These are phyloP conservation scores for Hsuehochloa calcarea DNA, from an alignment of 176 grass and related monocot genomes.

Conservation along the genomic window DNA sequence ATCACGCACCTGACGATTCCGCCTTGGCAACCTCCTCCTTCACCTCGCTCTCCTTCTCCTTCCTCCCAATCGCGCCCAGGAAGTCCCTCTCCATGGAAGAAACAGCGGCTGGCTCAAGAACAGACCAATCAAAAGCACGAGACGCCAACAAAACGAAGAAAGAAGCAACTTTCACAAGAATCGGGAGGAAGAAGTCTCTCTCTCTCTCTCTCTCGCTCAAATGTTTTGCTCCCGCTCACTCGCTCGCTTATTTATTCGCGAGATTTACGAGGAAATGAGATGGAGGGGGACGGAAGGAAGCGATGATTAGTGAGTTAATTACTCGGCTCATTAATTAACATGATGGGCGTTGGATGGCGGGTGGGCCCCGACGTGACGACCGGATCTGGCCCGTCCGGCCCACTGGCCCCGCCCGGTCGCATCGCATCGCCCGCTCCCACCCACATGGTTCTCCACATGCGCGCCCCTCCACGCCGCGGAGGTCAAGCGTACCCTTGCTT, in stretches of 20 bases:
- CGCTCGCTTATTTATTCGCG: slow-evolving; percentile 32
- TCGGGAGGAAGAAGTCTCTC: background rate
- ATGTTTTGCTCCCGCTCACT: background rate
- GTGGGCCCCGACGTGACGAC: background rate
- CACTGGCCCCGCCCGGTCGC: background rate
- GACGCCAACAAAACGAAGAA: background rate
- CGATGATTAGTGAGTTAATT: slow-evolving; percentile 31
- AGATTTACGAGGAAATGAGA: slow-evolving; percentile 25
- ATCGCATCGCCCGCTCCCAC: background rate
- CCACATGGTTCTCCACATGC: slow-evolving; percentile 5
- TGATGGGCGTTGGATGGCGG: background rate
- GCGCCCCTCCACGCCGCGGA: accelerated
- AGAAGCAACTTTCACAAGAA: slow-evolving; percentile 9
- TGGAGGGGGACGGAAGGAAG: background rate
- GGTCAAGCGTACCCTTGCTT: accelerated
- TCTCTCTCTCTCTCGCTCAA: background rate
- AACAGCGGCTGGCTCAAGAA: background rate
- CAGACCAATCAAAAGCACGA: background rate
- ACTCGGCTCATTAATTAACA: background rate
- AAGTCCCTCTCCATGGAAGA: slow-evolving; percentile 79
- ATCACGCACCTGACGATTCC: slow-evolving; percentile 44
- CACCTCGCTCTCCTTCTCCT: background rate
- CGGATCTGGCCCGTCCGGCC: background rate
- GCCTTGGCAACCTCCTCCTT: background rate
- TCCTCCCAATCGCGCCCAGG: slow-evolving; percentile 53